Base-by-base conservation (phyloP, 2,329 filamentous ascomycete species). In the Stachybotrys chlorohalonatus region DNA sequence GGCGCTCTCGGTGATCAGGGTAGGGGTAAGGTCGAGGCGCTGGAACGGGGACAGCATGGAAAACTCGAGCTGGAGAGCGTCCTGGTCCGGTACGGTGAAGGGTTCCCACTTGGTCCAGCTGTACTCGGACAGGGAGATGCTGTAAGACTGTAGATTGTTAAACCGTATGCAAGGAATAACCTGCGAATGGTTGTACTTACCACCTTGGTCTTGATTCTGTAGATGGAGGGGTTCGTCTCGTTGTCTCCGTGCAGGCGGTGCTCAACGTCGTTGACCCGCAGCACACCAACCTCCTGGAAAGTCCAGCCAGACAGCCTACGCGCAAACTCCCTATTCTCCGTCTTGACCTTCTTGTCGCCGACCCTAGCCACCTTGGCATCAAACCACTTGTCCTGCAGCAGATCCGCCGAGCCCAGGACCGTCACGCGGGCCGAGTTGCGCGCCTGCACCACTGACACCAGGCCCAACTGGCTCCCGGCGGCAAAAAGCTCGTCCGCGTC, bases 11-110 rank as follows among this genome's bases (percentile, higher is more conserved):
- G 84, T 86, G 31, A 77, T 77, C 36, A 73, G 71, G 9, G 77
- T 70, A 13, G 83, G 81, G 8, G 75, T 64, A 36, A 99, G 84
- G 56, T 84, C 78, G 39, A 97, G 80, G 47, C 94, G 92, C 75
- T 96, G 87, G 83, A 96, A 97, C 55, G 94, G 93, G 1, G 93
- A 96, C 50, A 99, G 87, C 94, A 97, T 99, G 75, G 86, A 92
- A 78, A 97, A 96, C 73, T 99, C 94, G 58, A 99, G 89, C 73
- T 99, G 94, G 39, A 99, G 68, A 31, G 77, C 79, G 68, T 99
- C 94, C 58, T 74, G 78, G 8, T 78, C 67, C 24, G 90, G 85
- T 17, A 88, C 76, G 47, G 76, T 76, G 73, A 91, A 96, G 49
- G 92, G 88, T 6, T 76, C 73, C 77, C 86, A 95, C 66, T 84